Evolutionary conservation across 345 rosid species (phyloP), one percentile per base, ranked within the genome.

Genomic region (Rhizophora mangle): DNA sequence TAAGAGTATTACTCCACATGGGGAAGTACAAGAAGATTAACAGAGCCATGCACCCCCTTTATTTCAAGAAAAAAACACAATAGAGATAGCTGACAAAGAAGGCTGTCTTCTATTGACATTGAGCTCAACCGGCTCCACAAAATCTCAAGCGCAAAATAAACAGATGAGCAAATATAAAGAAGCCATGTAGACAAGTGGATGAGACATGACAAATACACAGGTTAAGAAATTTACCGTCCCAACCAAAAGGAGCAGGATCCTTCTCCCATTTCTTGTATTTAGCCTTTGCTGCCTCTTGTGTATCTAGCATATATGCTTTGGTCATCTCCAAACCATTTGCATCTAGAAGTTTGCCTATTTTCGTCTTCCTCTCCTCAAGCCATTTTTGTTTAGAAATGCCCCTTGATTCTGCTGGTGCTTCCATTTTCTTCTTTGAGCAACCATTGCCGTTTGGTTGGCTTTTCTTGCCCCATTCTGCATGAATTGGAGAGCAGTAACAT

Each of bases 261-360:
- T 92, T 92, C 57, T 89, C 98, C 98, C 99, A 90, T 61, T 95
- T 95, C 83, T 95, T 90, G 76, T 92, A 95, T 73, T 92, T 95
- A 36, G 85, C 58, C 85, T 92, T 97, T 0, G 98, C 98, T 32
- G 88, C 86, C 81, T 87, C 97, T 69, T 90, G 97, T 13, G 98
- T 95, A 73, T 95, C 98, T 46, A 95, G 82, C 96, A 90, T 92
- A 70, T 81, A 90, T 47, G 97, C 91, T 46, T 86, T 80, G 47
- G 79, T 73, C 92, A 95, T 82, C 59, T 95, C 98, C 85, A 95
- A 84, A 63, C 94, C 98, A 74, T 90, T 95, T 61, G 98, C 94
- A 81, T 92, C 96, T 19, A 90, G 80, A 74, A 95, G 81, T 72
- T 90, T 92, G 34, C 99, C 99, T 26, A 92, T 89, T 73, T 92